Evolutionary conservation across 2,329 filamentous ascomycete genomes (phyloP).

Genomic region (Alternaria arborescens): DNA sequence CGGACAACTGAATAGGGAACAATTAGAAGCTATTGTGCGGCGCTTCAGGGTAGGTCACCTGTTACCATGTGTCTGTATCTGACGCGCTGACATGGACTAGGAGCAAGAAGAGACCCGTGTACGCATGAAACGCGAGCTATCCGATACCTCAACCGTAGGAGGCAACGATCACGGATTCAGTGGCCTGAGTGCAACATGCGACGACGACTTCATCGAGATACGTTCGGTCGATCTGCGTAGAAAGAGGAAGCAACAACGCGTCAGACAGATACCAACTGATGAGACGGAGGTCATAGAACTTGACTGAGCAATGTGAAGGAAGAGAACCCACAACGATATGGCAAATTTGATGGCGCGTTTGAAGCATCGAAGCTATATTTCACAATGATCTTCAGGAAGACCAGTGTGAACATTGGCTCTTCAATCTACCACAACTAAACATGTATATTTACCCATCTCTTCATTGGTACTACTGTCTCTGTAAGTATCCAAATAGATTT

Average conservation of each 20-base stretch:
- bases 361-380: not conserved
- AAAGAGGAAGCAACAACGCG: conserved; percentile 4
- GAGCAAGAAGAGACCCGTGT: conserved; percentile 3
- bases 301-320: not conserved
- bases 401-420: not conserved
- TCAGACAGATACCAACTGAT: conserved; percentile 5
- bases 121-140: conserved; percentile 13
- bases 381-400: not conserved
- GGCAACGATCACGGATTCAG: conserved; percentile 5
- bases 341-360: not conserved
- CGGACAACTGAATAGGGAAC: conserved; percentile 13
- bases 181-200: not conserved
- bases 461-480: not conserved
- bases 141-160: conserved; percentile 4
- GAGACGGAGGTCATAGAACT: conserved; percentile 11
- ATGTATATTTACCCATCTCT: not conserved
- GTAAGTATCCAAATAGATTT: not conserved
- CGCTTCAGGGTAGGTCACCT: conserved; percentile 4
- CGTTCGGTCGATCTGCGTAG: conserved; percentile 5
- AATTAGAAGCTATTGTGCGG: conserved; percentile 12
- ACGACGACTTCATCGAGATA: conserved; percentile 10
- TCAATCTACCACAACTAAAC: not conserved
- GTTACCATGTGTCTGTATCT: no score
- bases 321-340: not conserved
- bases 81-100: not conserved